phyloP scores from a whole-genome alignment of 1,139 yeast genomes.

The Wickerhamomyces sp. region DNA sequence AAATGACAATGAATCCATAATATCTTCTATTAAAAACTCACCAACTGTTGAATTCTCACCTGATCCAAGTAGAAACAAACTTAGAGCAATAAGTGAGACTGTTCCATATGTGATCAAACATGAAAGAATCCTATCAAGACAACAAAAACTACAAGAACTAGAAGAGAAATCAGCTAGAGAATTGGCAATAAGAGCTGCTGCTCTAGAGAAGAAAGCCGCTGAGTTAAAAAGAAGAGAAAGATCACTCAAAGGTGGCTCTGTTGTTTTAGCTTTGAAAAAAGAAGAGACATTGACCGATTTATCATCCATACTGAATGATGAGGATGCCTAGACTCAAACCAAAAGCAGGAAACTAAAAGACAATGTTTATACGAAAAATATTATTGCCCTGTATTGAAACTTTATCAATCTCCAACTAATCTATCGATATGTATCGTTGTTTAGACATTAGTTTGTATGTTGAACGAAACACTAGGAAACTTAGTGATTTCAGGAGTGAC shows the following conservation, averaged over 20 bases:
- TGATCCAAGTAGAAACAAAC: conserved; percentile 57
- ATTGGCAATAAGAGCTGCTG: conserved; percentile 66
- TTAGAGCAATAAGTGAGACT: conserved; percentile 74
- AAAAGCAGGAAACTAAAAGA: too few species aligned
- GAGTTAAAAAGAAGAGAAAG: conserved; percentile 65
- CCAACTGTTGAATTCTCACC: conserved; percentile 36
- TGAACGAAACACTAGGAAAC: conserved; percentile 67
- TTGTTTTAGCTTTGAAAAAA: conserved; percentile 31
- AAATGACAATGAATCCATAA: conserved; percentile 36
- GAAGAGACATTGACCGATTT: conserved; percentile 53
- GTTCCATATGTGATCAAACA: conserved; percentile 77
- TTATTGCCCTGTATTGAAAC: too few species aligned
- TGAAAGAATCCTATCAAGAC: conserved; percentile 68
- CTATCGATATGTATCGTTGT: not conserved
- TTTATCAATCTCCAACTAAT: too few species aligned
- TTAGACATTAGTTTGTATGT: conserved; percentile 50
- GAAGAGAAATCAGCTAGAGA: conserved; percentile 76
- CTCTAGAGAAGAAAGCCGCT: conserved; percentile 70
- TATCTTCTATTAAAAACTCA: conserved; percentile 49
- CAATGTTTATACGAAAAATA: too few species aligned
- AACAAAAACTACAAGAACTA: conserved; percentile 70
- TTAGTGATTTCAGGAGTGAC: conserved; percentile 65
- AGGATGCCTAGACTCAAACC: not conserved
- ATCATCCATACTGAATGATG: conserved; percentile 35
- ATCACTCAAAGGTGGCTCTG: conserved; percentile 30